Evolutionary conservation across 116 monocot species (phyloP), one percentile per base, ranked within the genome.

Genomic region (Phalaenopsis hybrid): DNA sequence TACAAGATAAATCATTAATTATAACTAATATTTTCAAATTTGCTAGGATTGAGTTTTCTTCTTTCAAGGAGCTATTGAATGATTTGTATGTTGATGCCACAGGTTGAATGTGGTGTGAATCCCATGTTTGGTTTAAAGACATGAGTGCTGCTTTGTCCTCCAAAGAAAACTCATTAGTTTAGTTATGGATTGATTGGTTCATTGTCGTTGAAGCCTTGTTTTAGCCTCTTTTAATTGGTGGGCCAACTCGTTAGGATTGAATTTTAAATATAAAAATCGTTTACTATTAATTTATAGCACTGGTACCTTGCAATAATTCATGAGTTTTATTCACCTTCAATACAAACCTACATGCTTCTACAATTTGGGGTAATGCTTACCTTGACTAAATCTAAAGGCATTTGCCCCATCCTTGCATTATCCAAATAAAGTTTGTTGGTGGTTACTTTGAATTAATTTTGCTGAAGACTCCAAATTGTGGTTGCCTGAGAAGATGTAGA

Each of bases 381-480:
- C 31, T 88, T 74, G 79, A 81, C 83, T 28, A 81, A 84, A 86
- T 51, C 86, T 68, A 73, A 79, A 75, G 45, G 45, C 75, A 44
- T 45, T 75, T 46, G 20, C n/a, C 16, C 72, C 16, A 75, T 75
- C 31, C 17, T 81, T 89, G 88, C 82, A 87, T 91, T 81, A 89
- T 87, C 85, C 87, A 82, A 84, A 58, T 85, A 82, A 87, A 85
- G 84, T 84, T 88, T 91, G 85, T 85, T 89, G 86, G 87, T 87
- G 74, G 82, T 80, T 88, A 63, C 82, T 83, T 83, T 91, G 86
- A 68, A 88, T 90, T 92, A 80, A 87, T 90, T 84, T 83, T 91
- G 79, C 79, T 95, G 79, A 90, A 98, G 90, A 83, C 89, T 86
- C 90, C 92, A 90, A 86, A 86, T 93, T 91, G 91, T 89, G 81